Percentiles rank a stretch among this genome's conserved stretches.
phyloP scores from a whole-genome alignment of 805 yeast species.

The Kodamaea neixiangensis region DNA sequence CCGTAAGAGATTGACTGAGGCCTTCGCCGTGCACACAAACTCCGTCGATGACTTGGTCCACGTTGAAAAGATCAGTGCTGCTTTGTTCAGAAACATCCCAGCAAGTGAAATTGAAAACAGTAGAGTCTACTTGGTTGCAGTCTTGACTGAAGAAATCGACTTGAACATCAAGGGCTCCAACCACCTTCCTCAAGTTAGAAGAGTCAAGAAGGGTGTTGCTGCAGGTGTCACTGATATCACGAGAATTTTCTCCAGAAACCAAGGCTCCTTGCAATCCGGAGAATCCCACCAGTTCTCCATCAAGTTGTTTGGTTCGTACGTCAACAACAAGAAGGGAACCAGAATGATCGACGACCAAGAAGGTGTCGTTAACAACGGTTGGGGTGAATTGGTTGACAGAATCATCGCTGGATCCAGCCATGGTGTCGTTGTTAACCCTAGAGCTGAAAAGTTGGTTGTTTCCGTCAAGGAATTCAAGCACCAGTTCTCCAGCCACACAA shows the following conservation, averaged over 20 bases:
- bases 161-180: constrained; percentile 34
- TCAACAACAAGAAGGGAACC: constrained; percentile 43
- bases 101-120: constrained; percentile 61
- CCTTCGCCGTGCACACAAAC: constrained; percentile 68
- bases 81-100: constrained; percentile 76
- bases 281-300: constrained; percentile 71
- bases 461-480: constrained; percentile 74
- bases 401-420: constrained; percentile 71
- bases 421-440: constrained; percentile 79
- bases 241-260: constrained; percentile 67
- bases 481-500: constrained; percentile 26
- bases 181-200: constrained; percentile 32
- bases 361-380: constrained; percentile 57
- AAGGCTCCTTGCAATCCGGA: constrained; percentile 60
- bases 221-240: constrained; percentile 88
- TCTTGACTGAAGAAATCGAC: constrained; percentile 68
- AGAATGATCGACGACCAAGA: constrained; percentile 14
- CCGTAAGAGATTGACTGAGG: constrained; percentile 69
- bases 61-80: constrained; percentile 73
- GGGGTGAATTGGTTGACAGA: constrained; percentile 86
- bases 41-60: constrained; percentile 55
- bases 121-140: constrained; percentile 73
- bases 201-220: constrained; percentile 76
- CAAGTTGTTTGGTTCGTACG: constrained; percentile 70
- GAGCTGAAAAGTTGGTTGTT: constrained; percentile 70